Evolutionary conservation across 2,329 filamentous ascomycete species (phyloP).

Genomic region (Cytospora schulzeri): DNA sequence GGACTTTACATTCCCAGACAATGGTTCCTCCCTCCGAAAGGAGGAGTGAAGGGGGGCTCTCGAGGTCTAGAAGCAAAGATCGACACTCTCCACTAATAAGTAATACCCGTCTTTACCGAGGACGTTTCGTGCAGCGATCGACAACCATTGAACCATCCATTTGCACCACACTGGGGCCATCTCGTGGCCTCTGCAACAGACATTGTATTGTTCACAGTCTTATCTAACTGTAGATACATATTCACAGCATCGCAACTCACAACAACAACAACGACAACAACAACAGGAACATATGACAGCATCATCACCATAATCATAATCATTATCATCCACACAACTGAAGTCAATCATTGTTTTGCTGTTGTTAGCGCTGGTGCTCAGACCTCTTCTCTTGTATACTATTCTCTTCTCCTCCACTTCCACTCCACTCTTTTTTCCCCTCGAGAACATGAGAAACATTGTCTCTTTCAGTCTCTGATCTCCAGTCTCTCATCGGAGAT

Average conservation of each 20-base stretch:
- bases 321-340: no score
- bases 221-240: no score
- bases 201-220: no score
- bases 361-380: neutral
- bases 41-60: constrained; percentile 11
- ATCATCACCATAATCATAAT: no score
- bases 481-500: neutral
- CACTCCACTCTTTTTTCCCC: neutral
- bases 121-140: constrained; percentile 17
- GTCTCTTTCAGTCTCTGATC: neutral
- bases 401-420: no score
- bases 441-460: neutral
- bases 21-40: constrained; percentile 6
- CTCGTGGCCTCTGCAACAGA: neutral
- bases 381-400: neutral
- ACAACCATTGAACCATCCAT: neutral
- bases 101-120: neutral
- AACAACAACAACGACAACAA: no score
- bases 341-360: no score
- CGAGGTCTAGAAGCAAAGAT: constrained; percentile 24
- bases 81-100: neutral
- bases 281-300: no score
- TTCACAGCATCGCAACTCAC: no score
- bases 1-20: constrained; percentile 3
- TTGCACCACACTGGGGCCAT: no score